Base-by-base conservation (phyloP, 2,329 filamentous ascomycete genomes). In the Scedosporium minutisporum region DNA sequence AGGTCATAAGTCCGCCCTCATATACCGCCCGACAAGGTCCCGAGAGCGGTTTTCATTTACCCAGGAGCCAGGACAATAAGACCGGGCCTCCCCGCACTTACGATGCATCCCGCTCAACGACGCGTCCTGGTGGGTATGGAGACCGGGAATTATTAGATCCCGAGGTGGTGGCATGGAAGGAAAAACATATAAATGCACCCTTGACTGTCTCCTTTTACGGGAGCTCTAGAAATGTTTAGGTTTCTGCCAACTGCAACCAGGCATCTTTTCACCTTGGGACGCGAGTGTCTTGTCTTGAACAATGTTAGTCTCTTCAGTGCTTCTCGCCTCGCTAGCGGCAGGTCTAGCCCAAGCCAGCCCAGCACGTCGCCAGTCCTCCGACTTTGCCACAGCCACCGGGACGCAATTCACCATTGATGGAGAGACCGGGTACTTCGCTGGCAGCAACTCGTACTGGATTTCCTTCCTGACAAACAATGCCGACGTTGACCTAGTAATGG, bases 371-470 rank as follows among this genome's bases (percentile, higher is more conserved):
- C 67, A 68, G 14, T 61, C 66, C 33, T 68, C 66, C 1, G 65
- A 65, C 3, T 68, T 68, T 51, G 63, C 67, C 12, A 63, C 66
- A 5, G 62, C 66, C 42, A 68, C 63, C 41, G 74, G 74, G n/a
- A 68, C 69, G 21, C 61, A 69, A 2, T 79, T 80, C 67, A 70
- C 68, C 21, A 77, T 81, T 63, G 76, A 81, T 65, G 78, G 78
- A 29, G 69, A 74, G 60, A 74, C 76, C 9, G 69, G 73, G 53
- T 81, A 84, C 70, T 81, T 78, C 64, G 79, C 79, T 6, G 82
- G 82, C 25, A 82, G 78, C 62, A 85, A 85, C 72, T 75, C 78
- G 60, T 85, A 84, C 74, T 85, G 82, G 82, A 77, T 83, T 62
- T 74, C 75, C 12, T 82, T 83, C 70, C 70, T 83, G 57, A 80